phyloP scores from a whole-genome alignment of 2,329 filamentous ascomycete genomes.

The Scortechinia acanthostroma region DNA sequence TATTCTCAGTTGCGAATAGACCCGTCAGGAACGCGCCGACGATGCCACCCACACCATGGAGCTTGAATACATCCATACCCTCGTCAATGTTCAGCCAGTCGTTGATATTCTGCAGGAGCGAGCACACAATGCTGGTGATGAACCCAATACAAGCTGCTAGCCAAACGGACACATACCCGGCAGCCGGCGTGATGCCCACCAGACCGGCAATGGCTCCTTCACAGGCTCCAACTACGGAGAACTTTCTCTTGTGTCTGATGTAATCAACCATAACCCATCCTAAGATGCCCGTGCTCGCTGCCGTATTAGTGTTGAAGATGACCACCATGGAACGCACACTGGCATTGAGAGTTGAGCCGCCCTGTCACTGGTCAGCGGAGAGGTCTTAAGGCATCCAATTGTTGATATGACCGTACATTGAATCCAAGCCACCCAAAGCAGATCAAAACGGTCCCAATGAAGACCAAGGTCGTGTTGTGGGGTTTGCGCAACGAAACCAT shows the following conservation, averaged over 20 bases:
- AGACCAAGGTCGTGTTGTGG: constrained; percentile 57
- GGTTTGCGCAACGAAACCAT: constrained; percentile 28
- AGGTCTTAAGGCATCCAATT: no score
- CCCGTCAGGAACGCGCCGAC: constrained; percentile 48
- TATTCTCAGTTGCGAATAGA: constrained; percentile 38
- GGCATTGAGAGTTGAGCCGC: constrained; percentile 39
- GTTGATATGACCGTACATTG: constrained; percentile 21
- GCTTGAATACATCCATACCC: constrained; percentile 49
- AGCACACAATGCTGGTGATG: constrained; percentile 36
- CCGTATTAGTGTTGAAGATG: constrained; percentile 50
- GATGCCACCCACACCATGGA: constrained; percentile 51
- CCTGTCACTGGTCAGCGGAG: constrained; percentile 5
- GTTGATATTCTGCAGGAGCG: constrained; percentile 37
- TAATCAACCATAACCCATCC: constrained; percentile 46
- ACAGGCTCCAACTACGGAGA: constrained; percentile 41
- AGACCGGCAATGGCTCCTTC: constrained; percentile 46
- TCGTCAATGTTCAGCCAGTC: constrained; percentile 45
- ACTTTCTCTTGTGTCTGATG: constrained; percentile 31
- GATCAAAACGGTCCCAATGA: constrained; percentile 56
- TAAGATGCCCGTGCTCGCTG: constrained; percentile 42
- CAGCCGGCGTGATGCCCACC: constrained; percentile 50
- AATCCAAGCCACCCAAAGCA: constrained; percentile 57
- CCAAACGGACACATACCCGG: constrained; percentile 44
- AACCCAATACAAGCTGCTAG: constrained; percentile 40
- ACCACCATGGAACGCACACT: constrained; percentile 42